Evolutionary conservation across 768 basidiomycete species (phyloP).

Genomic region (Mycena haematopus): DNA sequence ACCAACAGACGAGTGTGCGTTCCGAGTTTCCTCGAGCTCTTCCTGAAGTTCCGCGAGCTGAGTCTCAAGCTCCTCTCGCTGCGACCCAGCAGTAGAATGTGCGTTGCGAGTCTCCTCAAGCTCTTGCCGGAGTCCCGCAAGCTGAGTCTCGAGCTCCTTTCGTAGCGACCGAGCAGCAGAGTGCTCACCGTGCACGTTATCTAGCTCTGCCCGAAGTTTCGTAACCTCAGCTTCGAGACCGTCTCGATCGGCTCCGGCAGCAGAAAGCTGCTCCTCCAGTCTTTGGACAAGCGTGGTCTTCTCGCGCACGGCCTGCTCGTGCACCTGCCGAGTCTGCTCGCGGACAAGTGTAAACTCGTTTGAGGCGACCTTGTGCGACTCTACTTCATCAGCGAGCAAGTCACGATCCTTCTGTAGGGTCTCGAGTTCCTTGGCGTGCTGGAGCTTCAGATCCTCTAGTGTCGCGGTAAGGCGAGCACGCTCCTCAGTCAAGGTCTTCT

Average conservation of each 20-base stretch:
- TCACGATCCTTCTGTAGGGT: slow-evolving; percentile 55
- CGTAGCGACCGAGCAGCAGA: slow-evolving; percentile 53
- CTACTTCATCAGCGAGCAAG: slow-evolving; percentile 61
- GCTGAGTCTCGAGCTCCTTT: slow-evolving; percentile 49
- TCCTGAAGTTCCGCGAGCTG: slow-evolving; percentile 59
- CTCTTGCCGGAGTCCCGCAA: slow-evolving; percentile 63
- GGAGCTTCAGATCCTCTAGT: slow-evolving; percentile 56
- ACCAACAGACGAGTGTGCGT: slow-evolving; percentile 46
- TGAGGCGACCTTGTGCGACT: slow-evolving; percentile 59
- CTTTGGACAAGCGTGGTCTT: slow-evolving; percentile 53
- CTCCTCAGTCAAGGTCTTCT: slow-evolving; percentile 52
- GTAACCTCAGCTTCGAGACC: slow-evolving; percentile 54
- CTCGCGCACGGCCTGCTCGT: slow-evolving; percentile 56
- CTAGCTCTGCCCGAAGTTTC: slow-evolving; percentile 63
- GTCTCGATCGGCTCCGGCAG: slow-evolving; percentile 51
- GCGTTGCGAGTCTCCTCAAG: slow-evolving; percentile 38
- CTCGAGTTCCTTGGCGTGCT: slow-evolving; percentile 57
- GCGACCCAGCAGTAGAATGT: slow-evolving; percentile 55
- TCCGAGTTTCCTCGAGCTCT: slow-evolving; percentile 58
- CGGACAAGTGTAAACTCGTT: slow-evolving; percentile 56
- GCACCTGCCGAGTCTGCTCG: slow-evolving; percentile 47
- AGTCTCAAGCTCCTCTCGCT: slow-evolving; percentile 50
- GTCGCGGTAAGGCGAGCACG: slow-evolving; percentile 50
- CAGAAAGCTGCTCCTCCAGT: slow-evolving; percentile 58
- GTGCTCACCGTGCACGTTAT: slow-evolving; percentile 61